Evolutionary conservation across 331 rosid species (phyloP), one percentile per base, ranked within the genome.

Genomic region (Spiraea crenata): DNA sequence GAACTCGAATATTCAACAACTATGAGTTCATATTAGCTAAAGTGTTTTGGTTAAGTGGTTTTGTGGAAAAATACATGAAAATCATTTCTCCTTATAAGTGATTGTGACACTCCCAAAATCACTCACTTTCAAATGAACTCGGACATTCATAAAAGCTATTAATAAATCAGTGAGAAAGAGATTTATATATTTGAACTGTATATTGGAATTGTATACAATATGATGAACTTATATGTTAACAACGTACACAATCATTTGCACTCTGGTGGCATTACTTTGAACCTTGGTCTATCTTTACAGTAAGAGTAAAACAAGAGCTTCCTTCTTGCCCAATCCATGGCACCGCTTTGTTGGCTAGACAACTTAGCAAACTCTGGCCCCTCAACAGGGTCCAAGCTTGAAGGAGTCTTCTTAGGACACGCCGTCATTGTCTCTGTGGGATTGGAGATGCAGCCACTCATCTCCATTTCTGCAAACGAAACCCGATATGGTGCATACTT

Each of bases 261-360:
- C 78, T 93, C 99, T 40, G 97, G 89, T 34, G 97, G 97, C 14
- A 86, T 13, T 75, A 91, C 87, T 68, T 87, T 91, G 75, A 65
- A 93, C 80, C 99, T 87, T 38, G 78, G 35, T 45, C 49, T 74
- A 65, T 93, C 97, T 78, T 82, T 83, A 77, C 99, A 93, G 44
- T 93, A 93, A 9, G 99, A 93, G 81, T 93, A 93, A 71, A 93
- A 89, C 99, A 93, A 84, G 56, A 91, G 95, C 79, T 93, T 93
- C 10, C 86, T 84, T 84, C 99, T 93, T 11, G 96, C 97, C 99
- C 99, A 93, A 67, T 86, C 95, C 95, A 91, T 80, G 38, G 97
- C 97, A 57, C 40, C 56, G 10, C 68, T 65, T 65, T 93, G 99
- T 64, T 87, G 86, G 54, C 76, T 78, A 73, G 96, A 83, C 7